These are phyloP conservation scores for Spergularia marina DNA, from an alignment of 148 eudicot genomes.

Conservation along the genomic window DNA sequence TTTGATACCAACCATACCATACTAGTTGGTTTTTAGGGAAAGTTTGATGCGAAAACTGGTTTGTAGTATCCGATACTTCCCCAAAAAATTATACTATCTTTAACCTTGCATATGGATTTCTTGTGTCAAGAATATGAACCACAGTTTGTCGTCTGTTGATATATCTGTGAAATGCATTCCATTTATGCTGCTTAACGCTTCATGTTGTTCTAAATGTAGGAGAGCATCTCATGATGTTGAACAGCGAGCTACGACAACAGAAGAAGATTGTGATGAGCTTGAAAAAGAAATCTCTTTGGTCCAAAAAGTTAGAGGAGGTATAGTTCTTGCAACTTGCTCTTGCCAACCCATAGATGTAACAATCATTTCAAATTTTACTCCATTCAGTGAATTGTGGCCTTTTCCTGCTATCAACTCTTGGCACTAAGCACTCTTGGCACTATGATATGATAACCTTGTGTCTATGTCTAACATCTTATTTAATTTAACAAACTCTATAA, in stretches of 20 bases:
- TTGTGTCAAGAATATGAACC: background rate
- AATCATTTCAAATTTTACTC: conserved; percentile 10
- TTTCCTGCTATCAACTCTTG: no score
- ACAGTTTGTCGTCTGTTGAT: background rate
- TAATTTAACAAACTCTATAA: no score
- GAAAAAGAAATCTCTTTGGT: conserved; percentile 94
- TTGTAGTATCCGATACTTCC: no score
- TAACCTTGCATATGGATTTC: background rate
- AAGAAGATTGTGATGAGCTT: conserved; percentile 70
- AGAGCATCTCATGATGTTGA: conserved; percentile 69
- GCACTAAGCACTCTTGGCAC: no score
- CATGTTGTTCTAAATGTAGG: conserved; percentile 41
- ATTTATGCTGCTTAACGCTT: background rate
- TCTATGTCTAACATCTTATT: no score
- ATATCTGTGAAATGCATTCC: background rate
- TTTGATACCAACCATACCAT: no score
- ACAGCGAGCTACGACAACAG: conserved; percentile 83
- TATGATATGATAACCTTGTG: no score
- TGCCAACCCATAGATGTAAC: background rate
- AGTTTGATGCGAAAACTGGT: no score
- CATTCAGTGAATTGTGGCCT: background rate
- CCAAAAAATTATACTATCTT: background rate
- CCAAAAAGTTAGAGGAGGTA: conserved; percentile 90
- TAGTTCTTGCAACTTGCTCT: background rate
- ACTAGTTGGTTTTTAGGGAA: no score